Conservation (phyloP, 2,329 filamentous ascomycete genomes). For the Verticillium nonalfalfae region DNA sequence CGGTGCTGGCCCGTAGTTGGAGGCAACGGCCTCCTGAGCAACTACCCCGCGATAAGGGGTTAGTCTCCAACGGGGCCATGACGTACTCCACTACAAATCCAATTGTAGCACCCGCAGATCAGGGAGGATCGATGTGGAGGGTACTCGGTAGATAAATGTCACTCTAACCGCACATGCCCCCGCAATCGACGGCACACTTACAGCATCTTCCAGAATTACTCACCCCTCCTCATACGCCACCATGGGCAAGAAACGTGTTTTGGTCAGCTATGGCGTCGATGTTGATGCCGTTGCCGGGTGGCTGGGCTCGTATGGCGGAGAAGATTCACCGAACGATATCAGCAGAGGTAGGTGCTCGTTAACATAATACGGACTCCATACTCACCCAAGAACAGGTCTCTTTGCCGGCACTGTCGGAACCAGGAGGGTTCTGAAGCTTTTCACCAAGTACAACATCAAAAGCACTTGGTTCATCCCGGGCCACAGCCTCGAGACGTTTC, state of each 20-base stretch:
- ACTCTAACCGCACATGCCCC: background rate
- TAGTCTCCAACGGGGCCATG: too few species aligned
- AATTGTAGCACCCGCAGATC: too few species aligned
- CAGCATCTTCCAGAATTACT: background rate
- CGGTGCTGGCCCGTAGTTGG: too few species aligned
- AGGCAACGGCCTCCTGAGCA: too few species aligned
- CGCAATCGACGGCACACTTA: background rate
- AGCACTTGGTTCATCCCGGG: constrained; percentile 48
- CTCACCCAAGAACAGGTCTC: constrained; percentile 32
- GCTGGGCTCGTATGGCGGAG: constrained; percentile 68
- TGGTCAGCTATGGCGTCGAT: constrained; percentile 59
- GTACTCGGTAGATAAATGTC: background rate
- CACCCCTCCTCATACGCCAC: background rate
- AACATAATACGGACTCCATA: background rate
- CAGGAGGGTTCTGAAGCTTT: constrained; percentile 61
- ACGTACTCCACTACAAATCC: too few species aligned
- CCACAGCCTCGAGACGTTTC: constrained; percentile 42
- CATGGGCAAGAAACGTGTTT: constrained; percentile 29
- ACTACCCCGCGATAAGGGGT: too few species aligned
- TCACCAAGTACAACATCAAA: constrained; percentile 67
- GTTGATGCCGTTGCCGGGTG: constrained; percentile 73
- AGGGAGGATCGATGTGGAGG: too few species aligned
- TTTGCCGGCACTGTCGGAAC: constrained; percentile 65
- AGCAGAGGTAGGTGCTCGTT: constrained; percentile 45
- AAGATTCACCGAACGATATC: constrained; percentile 68